A percentile compares a stretch with the other conserved stretches of the same genome.
phyloP scores from a whole-genome alignment of 2,329 filamentous ascomycete species.

The Aspergillus oerlinghausenensis region DNA sequence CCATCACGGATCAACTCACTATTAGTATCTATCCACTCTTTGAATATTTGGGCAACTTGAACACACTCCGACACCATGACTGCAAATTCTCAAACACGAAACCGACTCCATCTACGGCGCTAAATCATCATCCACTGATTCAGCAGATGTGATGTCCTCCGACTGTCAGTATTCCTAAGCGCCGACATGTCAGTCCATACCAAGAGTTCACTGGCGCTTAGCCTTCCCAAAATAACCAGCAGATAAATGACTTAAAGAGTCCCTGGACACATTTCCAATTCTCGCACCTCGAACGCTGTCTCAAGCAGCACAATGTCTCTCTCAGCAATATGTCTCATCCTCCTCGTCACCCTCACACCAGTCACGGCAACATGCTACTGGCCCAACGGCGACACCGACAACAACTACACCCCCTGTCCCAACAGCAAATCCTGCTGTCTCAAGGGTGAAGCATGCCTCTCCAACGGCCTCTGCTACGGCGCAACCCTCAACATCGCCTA shows the following conservation, averaged over 20 bases:
- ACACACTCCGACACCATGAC: no score
- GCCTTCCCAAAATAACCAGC: not conserved
- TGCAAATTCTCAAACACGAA: no score
- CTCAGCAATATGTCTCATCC: not conserved
- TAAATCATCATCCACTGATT: not conserved
- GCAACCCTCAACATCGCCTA: constrained; percentile 7
- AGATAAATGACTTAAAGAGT: not conserved
- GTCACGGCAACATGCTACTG: constrained; percentile 3
- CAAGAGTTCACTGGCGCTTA: not conserved
- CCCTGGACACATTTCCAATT: not conserved
- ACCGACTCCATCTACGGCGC: no score
- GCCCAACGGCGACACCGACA: constrained; percentile 4
- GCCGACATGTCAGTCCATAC: not conserved
- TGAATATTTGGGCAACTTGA: no score
- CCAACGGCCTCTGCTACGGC: constrained; percentile 11
- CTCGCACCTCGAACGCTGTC: not conserved
- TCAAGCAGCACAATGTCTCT: not conserved
- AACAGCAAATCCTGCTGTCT: constrained; percentile 9
- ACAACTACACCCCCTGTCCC: constrained; percentile 6
- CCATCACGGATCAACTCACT: no score
- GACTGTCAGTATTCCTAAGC: not conserved
- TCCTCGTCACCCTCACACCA: not conserved
- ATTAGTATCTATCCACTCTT: no score
- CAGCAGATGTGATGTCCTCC: not conserved
- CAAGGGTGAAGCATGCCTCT: constrained; percentile 12